Conservation (phyloP, 106 monocot species). For the Cymbidium sinense region DNA sequence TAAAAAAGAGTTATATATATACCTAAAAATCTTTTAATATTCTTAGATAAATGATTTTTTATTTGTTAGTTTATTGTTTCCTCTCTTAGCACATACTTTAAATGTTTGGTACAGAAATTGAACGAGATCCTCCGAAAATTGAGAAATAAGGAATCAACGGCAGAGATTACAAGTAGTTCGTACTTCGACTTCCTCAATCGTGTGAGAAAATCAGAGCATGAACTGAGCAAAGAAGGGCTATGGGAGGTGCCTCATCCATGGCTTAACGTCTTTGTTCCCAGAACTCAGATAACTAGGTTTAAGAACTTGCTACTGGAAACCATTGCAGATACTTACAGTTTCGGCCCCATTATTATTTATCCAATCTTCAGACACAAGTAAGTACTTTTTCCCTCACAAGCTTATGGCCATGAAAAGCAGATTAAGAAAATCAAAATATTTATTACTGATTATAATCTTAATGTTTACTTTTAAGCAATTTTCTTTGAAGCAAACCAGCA, state of each 20-base stretch:
- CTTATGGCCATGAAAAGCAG: too few species aligned
- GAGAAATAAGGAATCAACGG: background rate
- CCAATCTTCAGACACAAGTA: slow-evolving; percentile 40
- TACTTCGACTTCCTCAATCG: slow-evolving; percentile 45
- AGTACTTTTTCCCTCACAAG: background rate
- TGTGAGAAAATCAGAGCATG: slow-evolving; percentile 28
- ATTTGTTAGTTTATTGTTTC: too few species aligned
- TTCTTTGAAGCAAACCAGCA: too few species aligned
- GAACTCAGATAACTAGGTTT: slow-evolving; percentile 8
- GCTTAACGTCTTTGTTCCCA: slow-evolving; percentile 47
- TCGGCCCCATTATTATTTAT: slow-evolving; percentile 35
- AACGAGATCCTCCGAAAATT: slow-evolving; percentile 7
- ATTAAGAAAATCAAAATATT: too few species aligned
- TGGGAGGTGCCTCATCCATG: slow-evolving; percentile 66
- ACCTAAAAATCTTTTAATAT: too few species aligned
- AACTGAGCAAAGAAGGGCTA: slow-evolving; percentile 22
- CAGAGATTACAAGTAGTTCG: background rate
- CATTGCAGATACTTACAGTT: slow-evolving; percentile 11
- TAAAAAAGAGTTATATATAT: too few species aligned
- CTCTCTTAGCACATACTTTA: too few species aligned
- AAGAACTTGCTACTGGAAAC: slow-evolving; percentile 20
- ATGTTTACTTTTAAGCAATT: too few species aligned
- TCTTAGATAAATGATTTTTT: too few species aligned
- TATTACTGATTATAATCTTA: too few species aligned
- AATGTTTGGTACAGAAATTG: too few species aligned